Evolutionary conservation across 1,284 basidiomycete species (phyloP), one percentile per base, ranked within the genome.

Genomic region (Exobasidium cylindrosporum): DNA sequence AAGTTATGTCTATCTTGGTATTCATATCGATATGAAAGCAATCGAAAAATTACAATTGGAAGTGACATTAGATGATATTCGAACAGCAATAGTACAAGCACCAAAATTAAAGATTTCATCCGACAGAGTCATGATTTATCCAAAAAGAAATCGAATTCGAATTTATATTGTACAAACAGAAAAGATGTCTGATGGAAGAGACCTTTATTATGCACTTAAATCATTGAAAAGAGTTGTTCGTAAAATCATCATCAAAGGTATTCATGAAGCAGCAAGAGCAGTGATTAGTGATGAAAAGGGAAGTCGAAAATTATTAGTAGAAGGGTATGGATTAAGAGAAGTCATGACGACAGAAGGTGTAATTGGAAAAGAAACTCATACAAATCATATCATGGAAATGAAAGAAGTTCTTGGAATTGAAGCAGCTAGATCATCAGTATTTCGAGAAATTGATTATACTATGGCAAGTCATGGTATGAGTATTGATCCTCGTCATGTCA

Each of bases 291-390:
- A 77, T 63, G 78, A 79, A 43, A 78, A 79, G 70, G 72, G 74
- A 31, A 65, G 64, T 35, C 68, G 74, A 32, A 77, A 79, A 59
- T 66, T 79, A 13, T 68, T 76, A 4, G 76, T 78, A 3, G 78
- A 97, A 83, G 96, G 96, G 7, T 96, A 98, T 81, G 96, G 96
- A n/a, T 83, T 99, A 63, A 88, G 92, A 73, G 91, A 92, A 75
- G 95, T 97, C 74, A 98, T 99, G 96, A 89, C 87, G 26, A 97
- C 93, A 0, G 94, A 97, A 82, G 95, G 94, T 74, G 92, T 99
- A 60, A 84, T 96, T 60, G 95, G 95, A 44, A 88, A 91, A 74
- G 85, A 90, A 67, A 97, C 96, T 5, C 89, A 90, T 24, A 95
- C 94, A 2, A 99, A 99, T 79, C 95, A 98, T 81, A 89, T 99